phyloP scores from a whole-genome alignment of 2,329 filamentous ascomycete species.

The Fusarium anthophilum region DNA sequence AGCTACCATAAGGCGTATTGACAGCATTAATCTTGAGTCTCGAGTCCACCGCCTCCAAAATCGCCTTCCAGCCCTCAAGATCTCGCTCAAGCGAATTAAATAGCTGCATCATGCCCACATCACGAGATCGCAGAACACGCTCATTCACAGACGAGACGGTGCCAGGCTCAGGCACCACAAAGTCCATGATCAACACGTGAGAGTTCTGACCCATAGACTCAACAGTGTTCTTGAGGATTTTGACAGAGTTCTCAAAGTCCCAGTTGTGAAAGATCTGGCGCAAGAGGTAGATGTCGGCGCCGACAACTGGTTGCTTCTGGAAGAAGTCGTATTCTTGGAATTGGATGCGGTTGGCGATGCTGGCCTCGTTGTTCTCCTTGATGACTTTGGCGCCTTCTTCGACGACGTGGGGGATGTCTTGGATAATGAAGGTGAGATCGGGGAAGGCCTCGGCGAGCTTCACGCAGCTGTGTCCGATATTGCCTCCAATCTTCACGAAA shows the following conservation, averaged over 20 bases:
- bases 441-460: not conserved
- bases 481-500: not conserved
- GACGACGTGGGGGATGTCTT: not conserved
- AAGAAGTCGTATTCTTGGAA: slow-evolving; percentile 5
- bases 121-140: not conserved
- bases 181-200: not conserved
- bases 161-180: not conserved
- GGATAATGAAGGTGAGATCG: not conserved
- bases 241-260: slow-evolving; percentile 1
- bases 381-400: not conserved
- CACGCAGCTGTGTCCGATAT: not conserved
- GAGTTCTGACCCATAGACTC: not conserved
- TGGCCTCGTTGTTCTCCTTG: not conserved
- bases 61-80: not conserved
- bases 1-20: not conserved
- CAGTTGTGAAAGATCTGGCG: slow-evolving; percentile 1
- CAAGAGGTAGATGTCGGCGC: not conserved
- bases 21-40: not conserved
- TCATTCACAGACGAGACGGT: not conserved
- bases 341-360: not conserved
- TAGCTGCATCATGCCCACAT: not conserved
- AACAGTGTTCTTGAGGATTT: not conserved
- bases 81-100: not conserved
- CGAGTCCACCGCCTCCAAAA: not conserved
- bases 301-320: not conserved